Evolutionary conservation across 2,329 filamentous ascomycete genomes (phyloP).

Genomic region (Alternaria solani): DNA sequence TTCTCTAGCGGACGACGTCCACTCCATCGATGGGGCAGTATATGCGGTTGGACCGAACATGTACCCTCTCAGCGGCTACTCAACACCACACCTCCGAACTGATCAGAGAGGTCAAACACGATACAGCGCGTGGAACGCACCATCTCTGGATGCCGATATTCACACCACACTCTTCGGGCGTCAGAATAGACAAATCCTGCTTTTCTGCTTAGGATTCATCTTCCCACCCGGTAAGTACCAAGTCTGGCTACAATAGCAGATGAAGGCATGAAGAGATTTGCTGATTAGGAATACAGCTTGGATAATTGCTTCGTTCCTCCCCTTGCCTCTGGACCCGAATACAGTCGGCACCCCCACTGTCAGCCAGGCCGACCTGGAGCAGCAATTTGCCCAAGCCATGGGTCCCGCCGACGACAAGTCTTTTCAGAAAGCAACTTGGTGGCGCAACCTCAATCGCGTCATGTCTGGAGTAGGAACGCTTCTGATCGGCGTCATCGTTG

Average conservation of each 20-base stretch:
- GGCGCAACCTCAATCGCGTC: constrained; percentile 68
- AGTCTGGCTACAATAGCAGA: constrained; percentile 11
- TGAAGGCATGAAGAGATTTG: constrained; percentile 21
- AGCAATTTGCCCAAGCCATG: constrained; percentile 56
- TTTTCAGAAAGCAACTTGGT: constrained; percentile 69
- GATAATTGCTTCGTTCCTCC: constrained; percentile 80
- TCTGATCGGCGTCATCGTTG: constrained; percentile 61
- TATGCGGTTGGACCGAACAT: constrained; percentile 40
- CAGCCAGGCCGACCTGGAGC: constrained; percentile 51
- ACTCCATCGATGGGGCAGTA: constrained; percentile 39
- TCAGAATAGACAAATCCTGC: constrained; percentile 75
- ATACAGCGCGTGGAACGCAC: constrained; percentile 74
- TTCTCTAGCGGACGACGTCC: constrained; percentile 36
- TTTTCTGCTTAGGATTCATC: constrained; percentile 80
- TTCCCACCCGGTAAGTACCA: constrained; percentile 65
- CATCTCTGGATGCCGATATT: constrained; percentile 70
- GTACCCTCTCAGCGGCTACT: constrained; percentile 37
- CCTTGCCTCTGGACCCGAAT: constrained; percentile 68
- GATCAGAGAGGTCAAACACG: constrained; percentile 57
- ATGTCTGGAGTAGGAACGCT: constrained; percentile 66
- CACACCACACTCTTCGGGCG: constrained; percentile 69
- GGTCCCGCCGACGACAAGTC: constrained; percentile 57
- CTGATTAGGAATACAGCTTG: constrained; percentile 63
- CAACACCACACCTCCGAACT: constrained; percentile 48
- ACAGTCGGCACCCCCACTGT: constrained; percentile 43